Conservation (phyloP, 345 rosid genomes). For the Eucalyptus polybractea region DNA sequence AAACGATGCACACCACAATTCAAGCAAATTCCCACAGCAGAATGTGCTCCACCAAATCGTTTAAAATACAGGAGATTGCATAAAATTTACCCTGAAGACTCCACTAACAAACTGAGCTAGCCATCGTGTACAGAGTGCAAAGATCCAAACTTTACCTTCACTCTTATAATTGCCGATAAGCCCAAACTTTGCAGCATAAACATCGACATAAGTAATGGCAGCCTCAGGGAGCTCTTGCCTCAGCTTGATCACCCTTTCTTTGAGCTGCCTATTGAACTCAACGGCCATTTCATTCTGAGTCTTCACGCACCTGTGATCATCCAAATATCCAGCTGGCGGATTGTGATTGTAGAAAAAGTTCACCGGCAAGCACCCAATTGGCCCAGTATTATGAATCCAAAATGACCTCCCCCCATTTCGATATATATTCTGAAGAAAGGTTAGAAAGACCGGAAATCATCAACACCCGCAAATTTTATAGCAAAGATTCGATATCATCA, state of each 20-base stretch:
- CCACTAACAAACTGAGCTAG: not conserved
- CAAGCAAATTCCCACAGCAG: not conserved
- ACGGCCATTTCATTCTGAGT: constrained; percentile 63
- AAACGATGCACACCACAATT: not conserved
- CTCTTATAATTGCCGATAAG: constrained; percentile 53
- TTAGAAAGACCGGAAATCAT: not conserved
- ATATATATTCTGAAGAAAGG: constrained; percentile 26
- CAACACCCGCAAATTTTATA: not conserved
- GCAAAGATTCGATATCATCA: not conserved
- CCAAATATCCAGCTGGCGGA: constrained; percentile 58
- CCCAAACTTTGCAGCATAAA: constrained; percentile 58
- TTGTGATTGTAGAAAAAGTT: constrained; percentile 52
- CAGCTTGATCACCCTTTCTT: constrained; percentile 38
- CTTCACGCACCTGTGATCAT: constrained; percentile 62
- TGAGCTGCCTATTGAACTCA: constrained; percentile 64
- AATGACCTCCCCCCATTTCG: constrained; percentile 47
- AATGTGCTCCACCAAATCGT: not conserved
- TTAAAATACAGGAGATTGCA: not conserved
- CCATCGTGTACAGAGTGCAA: not conserved
- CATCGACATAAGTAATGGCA: constrained; percentile 71
- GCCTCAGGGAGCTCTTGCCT: constrained; percentile 53
- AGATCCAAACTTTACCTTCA: constrained; percentile 24
- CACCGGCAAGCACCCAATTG: constrained; percentile 79
- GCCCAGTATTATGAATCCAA: constrained; percentile 89
- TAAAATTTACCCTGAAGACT: not conserved